phyloP scores from a whole-genome alignment of 495 filamentous ascomycete genomes.

The Apodospora peruviana region DNA sequence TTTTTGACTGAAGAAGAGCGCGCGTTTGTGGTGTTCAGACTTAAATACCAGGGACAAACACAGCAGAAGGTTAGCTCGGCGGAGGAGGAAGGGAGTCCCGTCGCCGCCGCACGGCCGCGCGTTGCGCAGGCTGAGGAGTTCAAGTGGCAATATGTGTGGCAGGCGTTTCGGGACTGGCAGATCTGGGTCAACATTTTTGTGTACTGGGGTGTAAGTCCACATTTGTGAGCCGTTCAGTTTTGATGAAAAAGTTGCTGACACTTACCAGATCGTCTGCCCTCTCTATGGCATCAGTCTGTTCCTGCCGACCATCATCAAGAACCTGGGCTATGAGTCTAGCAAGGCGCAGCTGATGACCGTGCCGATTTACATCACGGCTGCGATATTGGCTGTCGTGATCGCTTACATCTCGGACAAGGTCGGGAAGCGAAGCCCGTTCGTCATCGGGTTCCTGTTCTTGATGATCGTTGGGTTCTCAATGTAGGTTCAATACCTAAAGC shows the following conservation, averaged over 20 bases:
- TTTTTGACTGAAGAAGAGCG: conserved; percentile 71
- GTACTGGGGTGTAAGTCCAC: conserved; percentile 48
- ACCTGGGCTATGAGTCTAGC: conserved; percentile 54
- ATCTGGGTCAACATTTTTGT: conserved; percentile 63
- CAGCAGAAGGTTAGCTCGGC: conserved; percentile 43
- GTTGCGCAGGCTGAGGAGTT: conserved; percentile 57
- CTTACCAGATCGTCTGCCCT: conserved; percentile 54
- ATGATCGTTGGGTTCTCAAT: conserved; percentile 65
- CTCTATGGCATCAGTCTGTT: conserved; percentile 71
- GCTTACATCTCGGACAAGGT: conserved; percentile 57
- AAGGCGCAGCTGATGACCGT: conserved; percentile 66
- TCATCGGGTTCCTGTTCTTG: conserved; percentile 55
- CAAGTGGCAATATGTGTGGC: conserved; percentile 54
- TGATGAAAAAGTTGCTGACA: no score
- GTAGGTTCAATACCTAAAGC: no score
- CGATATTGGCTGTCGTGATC: conserved; percentile 51
- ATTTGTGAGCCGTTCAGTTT: no score
- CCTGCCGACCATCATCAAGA: conserved; percentile 56
- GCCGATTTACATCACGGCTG: conserved; percentile 66
- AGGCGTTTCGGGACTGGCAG: conserved; percentile 68
- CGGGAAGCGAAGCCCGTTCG: conserved; percentile 56
- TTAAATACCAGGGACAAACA: conserved; percentile 60
- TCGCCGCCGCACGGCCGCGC: conserved; percentile 17
- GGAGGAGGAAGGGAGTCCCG: conserved; percentile 13
- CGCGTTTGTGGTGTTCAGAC: conserved; percentile 40